Conservation (phyloP, 1,139 yeast species). For the Kluyveromyces sp. region DNA sequence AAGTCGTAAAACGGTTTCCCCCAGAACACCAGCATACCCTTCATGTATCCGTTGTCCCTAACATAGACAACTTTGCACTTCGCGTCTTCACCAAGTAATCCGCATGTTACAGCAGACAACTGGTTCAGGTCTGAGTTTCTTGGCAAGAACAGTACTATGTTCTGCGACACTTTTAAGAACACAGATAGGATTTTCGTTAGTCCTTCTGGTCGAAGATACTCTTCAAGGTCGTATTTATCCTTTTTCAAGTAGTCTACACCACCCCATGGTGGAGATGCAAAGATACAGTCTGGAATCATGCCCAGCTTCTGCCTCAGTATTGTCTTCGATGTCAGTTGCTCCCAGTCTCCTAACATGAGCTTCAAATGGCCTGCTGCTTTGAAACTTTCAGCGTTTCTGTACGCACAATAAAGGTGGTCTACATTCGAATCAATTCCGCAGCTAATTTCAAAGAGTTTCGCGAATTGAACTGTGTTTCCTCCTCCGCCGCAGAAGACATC, state of each 20-base stretch:
- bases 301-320: slow-evolving; percentile 16
- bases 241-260: slow-evolving; percentile 60
- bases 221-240: slow-evolving; percentile 42
- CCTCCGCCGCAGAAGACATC: slow-evolving; percentile 96
- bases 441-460: slow-evolving; percentile 48
- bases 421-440: slow-evolving; percentile 62
- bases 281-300: slow-evolving; percentile 53
- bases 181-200: slow-evolving; percentile 41
- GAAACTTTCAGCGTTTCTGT: slow-evolving; percentile 68
- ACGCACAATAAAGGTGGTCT: slow-evolving; percentile 58
- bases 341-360: slow-evolving; percentile 51
- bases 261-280: slow-evolving; percentile 97
- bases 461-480: slow-evolving; percentile 85
- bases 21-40: slow-evolving; percentile 57
- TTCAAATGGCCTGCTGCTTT: slow-evolving; percentile 48
- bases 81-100: slow-evolving; percentile 40
- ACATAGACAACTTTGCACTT: slow-evolving; percentile 45
- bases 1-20: slow-evolving; percentile 37
- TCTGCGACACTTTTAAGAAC: slow-evolving; percentile 39
- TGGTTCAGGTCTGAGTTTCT: slow-evolving; percentile 58
- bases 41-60: slow-evolving; percentile 38
- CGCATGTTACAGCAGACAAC: slow-evolving; percentile 41
- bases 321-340: slow-evolving; percentile 31
- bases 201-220: slow-evolving; percentile 41
- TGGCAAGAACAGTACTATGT: slow-evolving; percentile 72